phyloP scores from a whole-genome alignment of 352 stramenopile species.

The Vaucheria bursata region DNA sequence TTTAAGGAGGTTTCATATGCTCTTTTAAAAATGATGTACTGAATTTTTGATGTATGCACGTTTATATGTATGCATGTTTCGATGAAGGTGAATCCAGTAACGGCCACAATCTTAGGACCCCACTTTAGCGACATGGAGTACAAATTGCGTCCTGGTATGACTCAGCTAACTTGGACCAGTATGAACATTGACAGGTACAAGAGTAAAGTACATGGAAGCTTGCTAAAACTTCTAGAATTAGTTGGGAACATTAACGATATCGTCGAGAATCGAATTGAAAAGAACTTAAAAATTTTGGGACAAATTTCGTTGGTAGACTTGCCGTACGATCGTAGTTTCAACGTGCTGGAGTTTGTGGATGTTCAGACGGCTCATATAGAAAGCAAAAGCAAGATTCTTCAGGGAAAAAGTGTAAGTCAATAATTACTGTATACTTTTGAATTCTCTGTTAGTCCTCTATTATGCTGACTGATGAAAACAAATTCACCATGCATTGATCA shows the following conservation, averaged over 20 bases:
- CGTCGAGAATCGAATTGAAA: constrained; percentile 96
- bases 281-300: constrained; percentile 95
- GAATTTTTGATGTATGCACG: neutral
- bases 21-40: neutral
- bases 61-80: neutral
- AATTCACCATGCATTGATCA: too few relatives aligned
- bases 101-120: constrained; percentile 76
- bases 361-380: constrained; percentile 90
- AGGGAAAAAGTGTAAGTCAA: constrained; percentile 82
- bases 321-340: constrained; percentile 88
- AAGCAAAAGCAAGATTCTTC: constrained; percentile 73
- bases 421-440: too few relatives aligned
- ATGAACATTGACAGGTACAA: constrained; percentile 92
- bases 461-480: too few relatives aligned
- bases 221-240: constrained; percentile 91
- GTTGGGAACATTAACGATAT: constrained; percentile 98
- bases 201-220: constrained; percentile 56
- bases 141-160: constrained; percentile 94
- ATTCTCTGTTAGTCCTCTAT: too few relatives aligned
- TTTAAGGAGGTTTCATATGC: neutral
- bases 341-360: constrained; percentile 91
- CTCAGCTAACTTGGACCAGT: constrained; percentile 97
- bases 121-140: constrained; percentile 99
- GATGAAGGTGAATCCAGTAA: constrained; percentile 83
- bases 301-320: constrained; percentile 94